A percentile compares a stretch with the other conserved stretches of the same genome.
Evolutionary conservation across 768 basidiomycete species (phyloP).

Genomic region (Leccinum fibrillosum): DNA sequence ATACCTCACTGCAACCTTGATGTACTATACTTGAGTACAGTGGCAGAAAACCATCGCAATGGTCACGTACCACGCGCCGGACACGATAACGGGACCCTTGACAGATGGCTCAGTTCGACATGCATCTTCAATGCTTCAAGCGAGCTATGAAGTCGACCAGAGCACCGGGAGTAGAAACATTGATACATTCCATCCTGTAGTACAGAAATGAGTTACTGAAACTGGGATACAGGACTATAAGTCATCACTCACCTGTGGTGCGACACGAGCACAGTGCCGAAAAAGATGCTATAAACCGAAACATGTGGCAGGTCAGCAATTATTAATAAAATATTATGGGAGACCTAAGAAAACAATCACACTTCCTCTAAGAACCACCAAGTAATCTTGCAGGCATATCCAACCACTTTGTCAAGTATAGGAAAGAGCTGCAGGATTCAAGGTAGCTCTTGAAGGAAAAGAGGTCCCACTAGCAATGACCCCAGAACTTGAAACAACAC

Average conservation of each 20-base stretch:
- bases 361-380: slow-evolving; percentile 14
- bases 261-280: slow-evolving; percentile 22
- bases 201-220: neutral
- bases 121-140: slow-evolving; percentile 19
- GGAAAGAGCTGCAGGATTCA: slow-evolving; percentile 14
- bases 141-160: slow-evolving; percentile 26
- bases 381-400: slow-evolving; percentile 21
- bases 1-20: slow-evolving; percentile 24
- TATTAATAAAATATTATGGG: neutral
- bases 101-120: slow-evolving; percentile 31
- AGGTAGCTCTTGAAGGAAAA: neutral
- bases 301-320: slow-evolving; percentile 7
- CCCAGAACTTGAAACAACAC: neutral
- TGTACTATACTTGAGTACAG: slow-evolving; percentile 4
- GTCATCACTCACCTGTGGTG: slow-evolving; percentile 9
- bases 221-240: neutral
- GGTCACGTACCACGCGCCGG: slow-evolving; percentile 23
- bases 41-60: neutral
- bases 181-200: slow-evolving; percentile 26
- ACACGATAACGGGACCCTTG: slow-evolving; percentile 26
- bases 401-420: slow-evolving; percentile 8
- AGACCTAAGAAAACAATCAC: neutral
- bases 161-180: slow-evolving; percentile 25
- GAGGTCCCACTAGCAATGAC: slow-evolving; percentile 6
- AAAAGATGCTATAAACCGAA: slow-evolving; percentile 22